Conservation (phyloP, 2,329 filamentous ascomycete genomes). For the Monilinia vaccinii-corymbosi region DNA sequence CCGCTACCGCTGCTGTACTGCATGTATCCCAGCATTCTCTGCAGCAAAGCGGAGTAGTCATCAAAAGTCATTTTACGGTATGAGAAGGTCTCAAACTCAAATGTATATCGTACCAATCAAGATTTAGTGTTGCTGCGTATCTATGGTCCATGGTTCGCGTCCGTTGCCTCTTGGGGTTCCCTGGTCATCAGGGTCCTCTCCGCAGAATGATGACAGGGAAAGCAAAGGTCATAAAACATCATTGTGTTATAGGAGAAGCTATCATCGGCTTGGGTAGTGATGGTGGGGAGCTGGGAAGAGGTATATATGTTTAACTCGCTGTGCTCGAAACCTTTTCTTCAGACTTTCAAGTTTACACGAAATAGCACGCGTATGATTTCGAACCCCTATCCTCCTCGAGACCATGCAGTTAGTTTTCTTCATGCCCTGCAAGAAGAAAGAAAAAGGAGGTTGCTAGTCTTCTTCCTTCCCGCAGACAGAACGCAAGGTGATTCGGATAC, state of each 20-base stretch:
- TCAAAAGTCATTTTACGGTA: neutral
- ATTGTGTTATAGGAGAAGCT: neutral
- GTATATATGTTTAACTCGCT: too few relatives aligned
- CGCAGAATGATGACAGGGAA: neutral
- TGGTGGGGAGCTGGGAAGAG: neutral
- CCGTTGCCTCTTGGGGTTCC: neutral
- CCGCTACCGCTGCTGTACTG: neutral
- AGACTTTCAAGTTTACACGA: neutral
- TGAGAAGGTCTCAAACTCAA: neutral
- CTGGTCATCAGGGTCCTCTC: neutral
- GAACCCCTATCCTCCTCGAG: neutral
- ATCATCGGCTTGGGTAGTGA: neutral
- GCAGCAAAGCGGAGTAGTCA: neutral
- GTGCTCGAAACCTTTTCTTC: neutral
- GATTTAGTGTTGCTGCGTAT: neutral
- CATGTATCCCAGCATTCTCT: neutral
- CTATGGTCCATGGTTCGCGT: neutral
- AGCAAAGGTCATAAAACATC: neutral
- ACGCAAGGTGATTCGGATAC: neutral
- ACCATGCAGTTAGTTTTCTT: neutral
- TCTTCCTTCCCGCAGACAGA: neutral
- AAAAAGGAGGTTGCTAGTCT: neutral
- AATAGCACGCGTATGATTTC: too few relatives aligned
- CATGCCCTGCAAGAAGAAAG: neutral
- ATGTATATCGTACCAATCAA: neutral